Percentiles rank a stretch among this genome's conserved stretches.
Conservation (phyloP, 2,329 filamentous ascomycete species). For the Capronia americana region DNA sequence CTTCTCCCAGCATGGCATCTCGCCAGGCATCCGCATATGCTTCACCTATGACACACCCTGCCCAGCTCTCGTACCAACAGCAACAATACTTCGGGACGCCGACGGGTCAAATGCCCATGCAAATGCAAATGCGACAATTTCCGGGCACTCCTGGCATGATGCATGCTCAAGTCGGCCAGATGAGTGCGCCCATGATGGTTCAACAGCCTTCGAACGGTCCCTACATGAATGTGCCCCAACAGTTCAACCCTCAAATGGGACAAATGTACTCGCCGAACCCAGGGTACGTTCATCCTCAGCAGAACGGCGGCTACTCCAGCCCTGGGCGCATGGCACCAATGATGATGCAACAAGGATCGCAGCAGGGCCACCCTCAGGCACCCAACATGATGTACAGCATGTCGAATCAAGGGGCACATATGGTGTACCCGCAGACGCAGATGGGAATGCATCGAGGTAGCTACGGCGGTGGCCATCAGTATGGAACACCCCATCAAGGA, state of each 20-base stretch:
- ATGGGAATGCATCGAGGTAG: conserved; percentile 66
- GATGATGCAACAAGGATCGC: conserved; percentile 95
- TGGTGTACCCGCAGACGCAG: conserved; percentile 68
- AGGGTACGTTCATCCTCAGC: conserved; percentile 70
- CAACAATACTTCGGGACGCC: conserved; percentile 73
- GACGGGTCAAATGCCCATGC: conserved; percentile 63
- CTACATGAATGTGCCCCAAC: conserved; percentile 76
- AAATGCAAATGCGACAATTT: conserved; percentile 73
- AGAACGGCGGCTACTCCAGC: conserved; percentile 76
- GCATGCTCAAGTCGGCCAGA: conserved; percentile 71
- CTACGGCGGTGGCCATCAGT: conserved; percentile 68
- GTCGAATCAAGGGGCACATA: conserved; percentile 71
- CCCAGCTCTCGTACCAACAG: conserved; percentile 74
- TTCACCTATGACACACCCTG: conserved; percentile 70
- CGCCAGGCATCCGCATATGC: conserved; percentile 71
- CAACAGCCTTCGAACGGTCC: conserved; percentile 70
- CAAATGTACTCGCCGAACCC: conserved; percentile 80
- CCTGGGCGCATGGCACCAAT: conserved; percentile 83
- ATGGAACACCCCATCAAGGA: conserved; percentile 68
- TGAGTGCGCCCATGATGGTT: conserved; percentile 84
- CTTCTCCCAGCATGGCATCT: conserved; percentile 78
- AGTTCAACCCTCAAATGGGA: conserved; percentile 71
- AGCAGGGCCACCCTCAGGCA: conserved; percentile 81
- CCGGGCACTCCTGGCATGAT: conserved; percentile 76
- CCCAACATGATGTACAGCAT: conserved; percentile 59